Evolutionary conservation across 2,329 filamentous ascomycete species (phyloP).

Genomic region (Dothideomycetidae sp.): DNA sequence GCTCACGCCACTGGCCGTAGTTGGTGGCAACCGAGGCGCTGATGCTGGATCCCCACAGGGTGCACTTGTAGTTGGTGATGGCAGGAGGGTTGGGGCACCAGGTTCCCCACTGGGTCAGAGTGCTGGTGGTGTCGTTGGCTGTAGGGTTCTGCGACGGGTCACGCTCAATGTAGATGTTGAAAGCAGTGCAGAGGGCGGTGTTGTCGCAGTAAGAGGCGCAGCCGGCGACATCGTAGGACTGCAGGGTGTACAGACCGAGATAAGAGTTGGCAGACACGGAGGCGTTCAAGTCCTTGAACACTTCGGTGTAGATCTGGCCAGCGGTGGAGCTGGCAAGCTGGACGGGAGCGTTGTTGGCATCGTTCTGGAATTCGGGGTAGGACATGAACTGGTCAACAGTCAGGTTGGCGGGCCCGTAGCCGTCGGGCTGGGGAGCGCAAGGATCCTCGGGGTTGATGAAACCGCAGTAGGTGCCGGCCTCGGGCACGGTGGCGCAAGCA

Average conservation of each 20-base stretch:
- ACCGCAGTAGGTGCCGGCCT: constrained; percentile 24
- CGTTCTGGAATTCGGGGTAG: constrained; percentile 16
- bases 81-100: constrained; percentile 25
- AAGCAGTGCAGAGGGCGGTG: constrained; percentile 20
- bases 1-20: constrained; percentile 15
- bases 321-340: constrained; percentile 7
- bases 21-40: constrained; percentile 18
- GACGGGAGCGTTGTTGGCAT: constrained; percentile 13
- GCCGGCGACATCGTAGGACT: constrained; percentile 18
- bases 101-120: constrained; percentile 15
- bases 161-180: constrained; percentile 25
- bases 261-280: constrained; percentile 20
- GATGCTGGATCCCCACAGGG: constrained; percentile 25
- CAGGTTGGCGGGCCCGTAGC: constrained; percentile 19
- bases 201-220: constrained; percentile 22
- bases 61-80: constrained; percentile 28
- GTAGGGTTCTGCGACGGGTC: constrained; percentile 21
- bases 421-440: constrained; percentile 25
- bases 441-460: constrained; percentile 27
- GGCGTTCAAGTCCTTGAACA: constrained; percentile 21
- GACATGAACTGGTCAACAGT: constrained; percentile 17
- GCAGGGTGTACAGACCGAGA: constrained; percentile 20
- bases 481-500: constrained; percentile 19
- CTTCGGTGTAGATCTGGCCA: constrained; percentile 16
- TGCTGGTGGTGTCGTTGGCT: constrained; percentile 16